Conservation (phyloP, 2,329 filamentous ascomycete species). For the Shiraia sp. region DNA sequence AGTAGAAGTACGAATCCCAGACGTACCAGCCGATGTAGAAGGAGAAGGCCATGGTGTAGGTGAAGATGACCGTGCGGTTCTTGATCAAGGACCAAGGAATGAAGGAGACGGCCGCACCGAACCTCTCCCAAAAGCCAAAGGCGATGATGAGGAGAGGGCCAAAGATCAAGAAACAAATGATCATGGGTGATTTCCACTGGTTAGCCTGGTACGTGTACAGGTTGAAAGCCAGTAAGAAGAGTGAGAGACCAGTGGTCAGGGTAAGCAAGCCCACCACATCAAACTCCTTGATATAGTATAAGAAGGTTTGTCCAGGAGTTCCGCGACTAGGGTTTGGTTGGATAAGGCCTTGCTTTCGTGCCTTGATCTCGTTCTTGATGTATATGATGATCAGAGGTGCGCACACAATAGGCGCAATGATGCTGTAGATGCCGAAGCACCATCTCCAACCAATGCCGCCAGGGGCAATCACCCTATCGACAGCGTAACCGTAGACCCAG, state of each 20-base stretch:
- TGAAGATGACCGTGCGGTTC: slow-evolving; percentile 57
- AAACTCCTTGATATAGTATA: slow-evolving; percentile 64
- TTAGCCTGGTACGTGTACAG: slow-evolving; percentile 48
- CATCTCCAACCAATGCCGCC: slow-evolving; percentile 62
- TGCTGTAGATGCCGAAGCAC: slow-evolving; percentile 69
- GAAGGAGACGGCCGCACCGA: slow-evolving; percentile 46
- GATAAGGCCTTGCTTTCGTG: slow-evolving; percentile 59
- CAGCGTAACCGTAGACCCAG: slow-evolving; percentile 34
- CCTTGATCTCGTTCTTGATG: slow-evolving; percentile 62
- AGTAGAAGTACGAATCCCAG: slow-evolving; percentile 50
- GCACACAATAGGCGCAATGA: slow-evolving; percentile 65
- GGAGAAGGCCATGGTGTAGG: slow-evolving; percentile 54
- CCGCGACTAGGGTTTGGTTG: slow-evolving; percentile 51
- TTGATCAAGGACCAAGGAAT: slow-evolving; percentile 53
- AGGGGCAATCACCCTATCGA: slow-evolving; percentile 49
- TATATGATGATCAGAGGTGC: slow-evolving; percentile 66
- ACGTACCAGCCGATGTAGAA: slow-evolving; percentile 40
- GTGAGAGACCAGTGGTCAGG: slow-evolving; percentile 62
- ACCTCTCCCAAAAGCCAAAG: slow-evolving; percentile 49
- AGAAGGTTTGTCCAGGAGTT: slow-evolving; percentile 51
- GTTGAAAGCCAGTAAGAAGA: slow-evolving; percentile 72
- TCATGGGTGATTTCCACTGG: slow-evolving; percentile 42
- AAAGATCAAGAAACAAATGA: slow-evolving; percentile 49
- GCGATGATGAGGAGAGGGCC: slow-evolving; percentile 41
- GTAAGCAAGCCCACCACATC: slow-evolving; percentile 66